These are phyloP conservation scores for Spencermartinsiella europaea DNA, from an alignment of 805 yeast genomes.

Conservation along the genomic window DNA sequence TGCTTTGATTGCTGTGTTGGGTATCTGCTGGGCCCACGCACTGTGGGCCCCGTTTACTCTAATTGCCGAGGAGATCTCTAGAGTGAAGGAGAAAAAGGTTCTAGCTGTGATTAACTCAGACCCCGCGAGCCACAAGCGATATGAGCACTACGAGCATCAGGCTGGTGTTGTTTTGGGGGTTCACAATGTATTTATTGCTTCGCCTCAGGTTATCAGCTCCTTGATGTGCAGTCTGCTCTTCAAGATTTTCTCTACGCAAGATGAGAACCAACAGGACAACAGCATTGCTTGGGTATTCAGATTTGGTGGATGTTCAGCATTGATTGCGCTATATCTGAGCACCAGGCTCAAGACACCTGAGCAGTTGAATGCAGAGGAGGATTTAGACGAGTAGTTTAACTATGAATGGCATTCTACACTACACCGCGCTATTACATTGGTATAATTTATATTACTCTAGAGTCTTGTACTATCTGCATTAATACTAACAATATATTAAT, in stretches of 20 bases:
- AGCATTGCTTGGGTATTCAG: conserved; percentile 55
- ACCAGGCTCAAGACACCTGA: conserved; percentile 40
- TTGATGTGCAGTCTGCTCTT: conserved; percentile 45
- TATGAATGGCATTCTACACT: background rate
- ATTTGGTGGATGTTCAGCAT: conserved; percentile 47
- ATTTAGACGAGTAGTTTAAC: conserved; percentile 8
- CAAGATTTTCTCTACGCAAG: conserved; percentile 31
- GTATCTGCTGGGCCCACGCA: conserved; percentile 62
- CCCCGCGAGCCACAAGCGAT: conserved; percentile 3
- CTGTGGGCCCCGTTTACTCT: conserved; percentile 64
- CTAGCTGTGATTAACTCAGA: conserved; percentile 19
- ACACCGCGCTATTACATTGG: background rate
- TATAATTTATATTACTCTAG: no score
- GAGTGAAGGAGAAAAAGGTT: conserved; percentile 44
- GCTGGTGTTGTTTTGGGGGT: conserved; percentile 53
- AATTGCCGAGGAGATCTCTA: conserved; percentile 51
- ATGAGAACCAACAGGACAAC: conserved; percentile 31
- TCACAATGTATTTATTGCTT: conserved; percentile 53
- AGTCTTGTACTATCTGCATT: no score
- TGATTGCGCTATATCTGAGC: conserved; percentile 43
- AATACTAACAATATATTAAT: no score
- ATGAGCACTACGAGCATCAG: conserved; percentile 42
- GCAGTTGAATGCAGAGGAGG: conserved; percentile 21
- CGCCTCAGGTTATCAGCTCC: conserved; percentile 53
- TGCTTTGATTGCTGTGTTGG: conserved; percentile 46